Conservation (phyloP, 2,329 filamentous ascomycete genomes). For the Fusarium zealandicum region DNA sequence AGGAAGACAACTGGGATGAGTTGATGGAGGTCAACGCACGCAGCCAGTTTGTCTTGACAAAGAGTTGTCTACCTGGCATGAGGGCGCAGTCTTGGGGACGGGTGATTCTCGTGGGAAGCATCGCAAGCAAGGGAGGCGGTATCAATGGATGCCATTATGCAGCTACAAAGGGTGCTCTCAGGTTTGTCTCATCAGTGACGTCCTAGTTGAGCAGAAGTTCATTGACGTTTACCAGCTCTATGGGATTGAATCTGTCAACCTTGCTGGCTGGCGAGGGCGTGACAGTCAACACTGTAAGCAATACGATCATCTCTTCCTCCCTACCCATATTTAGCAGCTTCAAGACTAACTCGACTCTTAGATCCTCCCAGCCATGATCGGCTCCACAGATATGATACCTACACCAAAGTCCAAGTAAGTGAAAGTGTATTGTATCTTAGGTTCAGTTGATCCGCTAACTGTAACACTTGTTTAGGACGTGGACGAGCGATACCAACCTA, state of each 20-base stretch:
- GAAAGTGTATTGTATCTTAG: neutral
- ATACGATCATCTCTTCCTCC: neutral
- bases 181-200: neutral
- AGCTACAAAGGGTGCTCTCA: conserved; percentile 45
- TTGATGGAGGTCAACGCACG: conserved; percentile 46
- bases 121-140: conserved; percentile 44
- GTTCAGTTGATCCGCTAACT: neutral
- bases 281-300: conserved; percentile 46
- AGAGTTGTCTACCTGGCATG: conserved; percentile 44
- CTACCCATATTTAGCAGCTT: fast-evolving
- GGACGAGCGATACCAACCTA: conserved; percentile 42
- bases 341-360: fast-evolving
- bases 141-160: conserved; percentile 49
- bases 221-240: conserved; percentile 39
- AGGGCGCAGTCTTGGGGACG: conserved; percentile 44
- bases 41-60: conserved; percentile 47
- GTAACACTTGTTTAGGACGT: conserved; percentile 32
- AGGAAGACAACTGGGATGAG: conserved; percentile 48
- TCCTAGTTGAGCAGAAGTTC: neutral
- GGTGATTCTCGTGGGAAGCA: conserved; percentile 45
- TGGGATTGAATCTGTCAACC: conserved; percentile 46
- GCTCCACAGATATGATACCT: conserved; percentile 47
- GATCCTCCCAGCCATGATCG: conserved; percentile 49
- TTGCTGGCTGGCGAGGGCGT: conserved; percentile 44
- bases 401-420: conserved; percentile 41